Conservation (phyloP, 208 protist genomes). For the Giardia duodenalis region DNA sequence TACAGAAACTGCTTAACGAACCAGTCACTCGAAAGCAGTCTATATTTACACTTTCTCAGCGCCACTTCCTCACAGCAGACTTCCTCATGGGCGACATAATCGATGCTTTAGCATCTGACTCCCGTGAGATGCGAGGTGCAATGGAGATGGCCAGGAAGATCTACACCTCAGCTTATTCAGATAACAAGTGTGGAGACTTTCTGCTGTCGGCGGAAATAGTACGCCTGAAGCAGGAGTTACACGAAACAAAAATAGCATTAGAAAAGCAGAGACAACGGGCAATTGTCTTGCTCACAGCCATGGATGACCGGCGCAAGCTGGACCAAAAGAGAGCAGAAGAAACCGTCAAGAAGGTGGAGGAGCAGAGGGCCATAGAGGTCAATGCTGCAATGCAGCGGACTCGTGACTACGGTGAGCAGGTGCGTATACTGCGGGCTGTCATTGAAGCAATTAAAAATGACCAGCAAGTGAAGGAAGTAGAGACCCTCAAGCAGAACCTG, state of each 20-base stretch:
- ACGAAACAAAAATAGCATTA: not conserved
- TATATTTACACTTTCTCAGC: not conserved
- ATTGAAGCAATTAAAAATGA: slow-evolving; percentile 17
- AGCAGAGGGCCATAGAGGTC: slow-evolving; percentile 3
- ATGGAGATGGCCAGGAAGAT: not conserved
- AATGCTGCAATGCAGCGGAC: not conserved
- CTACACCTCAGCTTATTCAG: not conserved
- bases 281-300: not conserved
- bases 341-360: not conserved
- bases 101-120: slow-evolving; percentile 1
- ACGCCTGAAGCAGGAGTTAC: not conserved
- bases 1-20: not conserved
- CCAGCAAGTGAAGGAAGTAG: slow-evolving; percentile 6
- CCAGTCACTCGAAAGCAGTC: not conserved
- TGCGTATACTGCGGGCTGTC: not conserved
- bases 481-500: not conserved
- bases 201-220: not conserved
- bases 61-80: not conserved
- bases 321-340: not conserved
- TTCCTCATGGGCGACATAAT: slow-evolving; percentile 11
- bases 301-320: not conserved
- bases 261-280: not conserved
- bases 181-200: not conserved
- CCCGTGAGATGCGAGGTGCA: not conserved
- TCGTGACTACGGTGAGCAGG: slow-evolving; percentile 21